phyloP scores from a whole-genome alignment of 371 early-diverging fungal species.

The Mucor mucedo region DNA sequence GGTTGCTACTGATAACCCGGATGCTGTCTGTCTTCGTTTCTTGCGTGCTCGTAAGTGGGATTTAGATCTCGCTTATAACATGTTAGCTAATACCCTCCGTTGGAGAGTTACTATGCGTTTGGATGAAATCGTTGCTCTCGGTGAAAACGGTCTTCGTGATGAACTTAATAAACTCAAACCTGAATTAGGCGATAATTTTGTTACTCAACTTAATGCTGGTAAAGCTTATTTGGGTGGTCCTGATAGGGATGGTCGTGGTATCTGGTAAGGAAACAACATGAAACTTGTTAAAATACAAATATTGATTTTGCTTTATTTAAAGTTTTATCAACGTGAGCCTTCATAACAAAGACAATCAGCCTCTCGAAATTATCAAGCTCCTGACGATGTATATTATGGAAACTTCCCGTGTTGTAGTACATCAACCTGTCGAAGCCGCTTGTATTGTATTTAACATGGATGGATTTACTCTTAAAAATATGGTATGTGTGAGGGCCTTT shows the following conservation, averaged over 20 bases:
- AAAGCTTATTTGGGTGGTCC: conserved; percentile 65
- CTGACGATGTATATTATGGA: conserved; percentile 86
- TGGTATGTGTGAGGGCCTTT: conserved; percentile 51
- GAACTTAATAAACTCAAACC: conserved; percentile 52
- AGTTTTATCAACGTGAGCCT: conserved; percentile 67
- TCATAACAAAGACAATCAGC: conserved; percentile 65
- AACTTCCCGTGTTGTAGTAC: conserved; percentile 74
- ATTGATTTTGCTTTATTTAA: neutral
- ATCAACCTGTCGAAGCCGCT: conserved; percentile 78
- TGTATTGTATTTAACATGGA: conserved; percentile 88
- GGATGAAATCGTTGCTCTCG: conserved; percentile 56
- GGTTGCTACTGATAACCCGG: conserved; percentile 70
- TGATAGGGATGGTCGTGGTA: conserved; percentile 60
- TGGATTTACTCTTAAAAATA: conserved; percentile 79
- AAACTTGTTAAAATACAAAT: neutral
- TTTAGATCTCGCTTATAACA: conserved; percentile 63
- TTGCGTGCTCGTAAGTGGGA: conserved; percentile 84
- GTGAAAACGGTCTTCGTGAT: conserved; percentile 55
- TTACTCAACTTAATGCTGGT: conserved; percentile 56
- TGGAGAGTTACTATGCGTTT: conserved; percentile 70
- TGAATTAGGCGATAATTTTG: conserved; percentile 47
- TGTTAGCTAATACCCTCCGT: conserved; percentile 66
- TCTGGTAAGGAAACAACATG: conserved; percentile 53
- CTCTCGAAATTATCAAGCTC: conserved; percentile 59
- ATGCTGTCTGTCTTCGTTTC: conserved; percentile 69